Conservation (phyloP, 345 rosid species). For the Camelina neglecta region DNA sequence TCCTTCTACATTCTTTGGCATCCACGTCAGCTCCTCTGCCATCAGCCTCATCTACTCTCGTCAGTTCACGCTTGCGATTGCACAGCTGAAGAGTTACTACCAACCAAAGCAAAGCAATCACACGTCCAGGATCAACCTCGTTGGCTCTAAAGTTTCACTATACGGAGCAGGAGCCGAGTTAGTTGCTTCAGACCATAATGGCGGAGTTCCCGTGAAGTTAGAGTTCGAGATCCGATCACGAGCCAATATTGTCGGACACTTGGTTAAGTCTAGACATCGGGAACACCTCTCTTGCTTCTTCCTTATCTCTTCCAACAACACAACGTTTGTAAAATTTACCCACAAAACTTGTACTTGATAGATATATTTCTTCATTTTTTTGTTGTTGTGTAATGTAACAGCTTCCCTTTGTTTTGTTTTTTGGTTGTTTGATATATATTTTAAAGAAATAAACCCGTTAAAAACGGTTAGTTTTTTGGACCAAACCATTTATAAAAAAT, state of each 20-base stretch:
- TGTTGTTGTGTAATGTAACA: background rate
- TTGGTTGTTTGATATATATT: no score
- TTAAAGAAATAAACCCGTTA: no score
- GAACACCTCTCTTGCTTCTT: conserved; percentile 56
- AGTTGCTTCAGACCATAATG: conserved; percentile 42
- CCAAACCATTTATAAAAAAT: background rate
- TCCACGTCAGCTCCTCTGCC: conserved; percentile 66
- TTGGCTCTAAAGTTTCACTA: conserved; percentile 67
- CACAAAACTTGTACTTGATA: conserved; percentile 23
- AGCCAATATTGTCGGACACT: conserved; percentile 74
- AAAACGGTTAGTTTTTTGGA: no score
- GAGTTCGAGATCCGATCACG: conserved; percentile 59
- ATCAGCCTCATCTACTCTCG: conserved; percentile 62
- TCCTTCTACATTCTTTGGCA: conserved; percentile 78
- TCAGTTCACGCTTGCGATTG: conserved; percentile 57
- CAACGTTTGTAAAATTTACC: conserved; percentile 29
- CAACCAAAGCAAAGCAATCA: conserved; percentile 74
- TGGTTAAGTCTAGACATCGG: conserved; percentile 63
- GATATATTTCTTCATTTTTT: background rate
- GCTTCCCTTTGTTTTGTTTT: no score
- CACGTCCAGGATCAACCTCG: conserved; percentile 50
- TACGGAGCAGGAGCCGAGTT: conserved; percentile 84
- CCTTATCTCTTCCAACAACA: conserved; percentile 2
- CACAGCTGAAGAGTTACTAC: conserved; percentile 65
- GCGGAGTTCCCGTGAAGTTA: conserved; percentile 61